Evolutionary conservation across 768 basidiomycete genomes (phyloP).

Genomic region (Galerina sulciceps): DNA sequence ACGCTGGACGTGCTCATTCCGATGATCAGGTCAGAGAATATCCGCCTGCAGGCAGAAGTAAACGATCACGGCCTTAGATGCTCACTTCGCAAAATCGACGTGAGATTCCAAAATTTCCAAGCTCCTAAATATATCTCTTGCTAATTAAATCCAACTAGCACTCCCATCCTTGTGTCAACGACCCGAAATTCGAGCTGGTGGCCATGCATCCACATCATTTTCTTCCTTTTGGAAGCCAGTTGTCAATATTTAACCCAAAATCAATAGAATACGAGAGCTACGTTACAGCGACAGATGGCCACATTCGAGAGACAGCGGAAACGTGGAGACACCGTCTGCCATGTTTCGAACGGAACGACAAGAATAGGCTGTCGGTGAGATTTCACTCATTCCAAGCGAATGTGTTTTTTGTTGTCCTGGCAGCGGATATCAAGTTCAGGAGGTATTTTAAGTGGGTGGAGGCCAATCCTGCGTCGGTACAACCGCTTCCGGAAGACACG

Average conservation of each 20-base stretch:
- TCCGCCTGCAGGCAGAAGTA: not conserved
- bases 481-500: no score
- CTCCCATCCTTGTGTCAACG: constrained; percentile 6
- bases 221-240: constrained; percentile 16
- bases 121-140: no score
- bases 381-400: not conserved
- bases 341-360: not conserved
- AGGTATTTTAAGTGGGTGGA: not conserved
- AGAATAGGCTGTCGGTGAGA: not conserved
- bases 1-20: not conserved
- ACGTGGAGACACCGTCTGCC: not conserved
- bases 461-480: no score
- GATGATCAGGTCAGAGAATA: constrained; percentile 1
- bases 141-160: no score
- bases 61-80: not conserved
- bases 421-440: not conserved
- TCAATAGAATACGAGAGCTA: constrained; percentile 3
- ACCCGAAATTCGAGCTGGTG: constrained; percentile 21
- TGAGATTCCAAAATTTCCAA: no score
- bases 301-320: constrained; percentile 5
- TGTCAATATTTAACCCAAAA: constrained; percentile 13
- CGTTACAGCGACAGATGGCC: constrained; percentile 14
- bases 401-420: not conserved
- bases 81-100: not conserved
- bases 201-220: constrained; percentile 25